phyloP scores from a whole-genome alignment of 78 protist species.

The Tieghemostelium lacteum region DNA sequence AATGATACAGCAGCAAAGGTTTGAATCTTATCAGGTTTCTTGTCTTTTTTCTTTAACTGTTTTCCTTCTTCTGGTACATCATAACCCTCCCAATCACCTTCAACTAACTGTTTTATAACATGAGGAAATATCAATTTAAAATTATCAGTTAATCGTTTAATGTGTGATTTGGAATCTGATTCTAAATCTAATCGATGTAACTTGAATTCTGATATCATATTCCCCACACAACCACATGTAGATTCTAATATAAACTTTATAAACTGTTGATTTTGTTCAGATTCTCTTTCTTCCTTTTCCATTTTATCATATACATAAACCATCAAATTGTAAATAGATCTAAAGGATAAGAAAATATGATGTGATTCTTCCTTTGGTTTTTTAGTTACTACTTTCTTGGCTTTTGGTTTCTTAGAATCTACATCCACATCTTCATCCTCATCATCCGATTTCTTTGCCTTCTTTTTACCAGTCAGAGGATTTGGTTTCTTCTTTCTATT shows the following conservation, averaged over 20 bases:
- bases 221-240: too few species aligned
- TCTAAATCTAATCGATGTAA: not conserved
- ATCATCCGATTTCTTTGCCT: conserved; percentile 1
- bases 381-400: too few species aligned
- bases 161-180: not conserved
- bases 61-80: not conserved
- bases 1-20: not conserved
- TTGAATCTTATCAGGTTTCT: not conserved
- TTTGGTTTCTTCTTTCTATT: not conserved
- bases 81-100: not conserved
- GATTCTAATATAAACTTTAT: not conserved
- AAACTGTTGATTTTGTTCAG: not conserved
- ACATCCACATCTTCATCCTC: conserved; percentile 4
- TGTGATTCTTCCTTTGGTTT: too few species aligned
- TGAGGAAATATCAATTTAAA: not conserved
- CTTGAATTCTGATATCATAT: too few species aligned
- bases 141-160: not conserved
- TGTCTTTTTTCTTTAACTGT: not conserved
- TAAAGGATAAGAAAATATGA: too few species aligned
- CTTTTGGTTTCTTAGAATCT: too few species aligned
- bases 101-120: too few species aligned
- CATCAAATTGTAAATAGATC: too few species aligned
- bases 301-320: too few species aligned
- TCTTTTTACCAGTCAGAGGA: not conserved
- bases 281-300: too few species aligned